Evolutionary conservation across 176 grass and related monocot genomes (phyloP), one percentile per base, ranked within the genome.

Genomic region (Bromus sterilis): DNA sequence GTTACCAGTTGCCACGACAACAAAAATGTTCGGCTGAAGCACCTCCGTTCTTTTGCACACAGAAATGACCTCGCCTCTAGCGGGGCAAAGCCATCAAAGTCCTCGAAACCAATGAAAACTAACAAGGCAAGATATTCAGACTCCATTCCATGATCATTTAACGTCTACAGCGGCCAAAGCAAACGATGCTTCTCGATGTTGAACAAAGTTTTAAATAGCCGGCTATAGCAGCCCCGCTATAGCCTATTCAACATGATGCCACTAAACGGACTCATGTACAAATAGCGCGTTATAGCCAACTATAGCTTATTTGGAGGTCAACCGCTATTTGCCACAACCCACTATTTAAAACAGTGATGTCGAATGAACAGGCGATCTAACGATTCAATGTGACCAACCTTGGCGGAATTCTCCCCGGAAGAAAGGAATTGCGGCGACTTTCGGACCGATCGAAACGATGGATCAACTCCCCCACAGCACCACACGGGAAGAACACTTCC

Each of bases 401-500:
- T 25, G 13, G 35, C 14, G 53, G 25, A 63, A 15, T 70, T 35
- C 7, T 7, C 42, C 39, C 35, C 2, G 7, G 33, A 51, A 78
- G 57, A 24, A 25, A 41, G 48, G 31, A 61, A 69, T 7, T 18
- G 6, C 9, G 7, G 48, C 10, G 32, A 60, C 44, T 75, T 20
- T 9, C 5, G 58, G 24, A 15, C 72, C 8, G 25, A 16, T 71
- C 9, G 28, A 9, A n/a, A n/a, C n/a, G n/a, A n/a, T n/a, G n/a
- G n/a, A 42, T 53, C 33, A 63, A 33, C 26, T 88, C 57, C 67
- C 81, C 57, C n/a, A 42, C 74, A 40, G 24, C 24, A 31, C 29
- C 62, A n/a, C 62, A 65, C 30, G 78, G 13, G 56, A 83, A 63
- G 42, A 73, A 55, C 57, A 43, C 64, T 67, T 74, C 76, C 66